Conservation (phyloP, 768 basidiomycete genomes). For the Mycena floridula region DNA sequence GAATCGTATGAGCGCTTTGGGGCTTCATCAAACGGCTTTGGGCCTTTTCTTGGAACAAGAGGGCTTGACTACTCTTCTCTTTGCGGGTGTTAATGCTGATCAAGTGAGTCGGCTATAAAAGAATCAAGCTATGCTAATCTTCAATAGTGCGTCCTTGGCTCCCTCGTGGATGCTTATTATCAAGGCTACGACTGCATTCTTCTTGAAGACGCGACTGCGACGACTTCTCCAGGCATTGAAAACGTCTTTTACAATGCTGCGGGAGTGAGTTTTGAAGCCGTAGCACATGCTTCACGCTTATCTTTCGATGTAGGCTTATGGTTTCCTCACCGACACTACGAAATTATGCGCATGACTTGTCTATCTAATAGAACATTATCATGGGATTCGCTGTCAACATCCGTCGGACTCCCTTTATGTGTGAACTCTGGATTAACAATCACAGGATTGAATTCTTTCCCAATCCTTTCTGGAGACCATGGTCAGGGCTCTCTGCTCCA, state of each 20-base stretch:
- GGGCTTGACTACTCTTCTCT: conserved; percentile 54
- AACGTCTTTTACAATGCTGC: conserved; percentile 53
- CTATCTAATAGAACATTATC: background rate
- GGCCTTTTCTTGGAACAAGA: conserved; percentile 59
- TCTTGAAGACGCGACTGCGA: conserved; percentile 54
- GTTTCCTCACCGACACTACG: conserved; percentile 39
- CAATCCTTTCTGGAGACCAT: background rate
- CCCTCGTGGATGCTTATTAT: conserved; percentile 57
- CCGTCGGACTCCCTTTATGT: too few relatives aligned
- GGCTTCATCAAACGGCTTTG: conserved; percentile 58
- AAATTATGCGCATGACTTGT: conserved; percentile 4
- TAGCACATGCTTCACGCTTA: background rate
- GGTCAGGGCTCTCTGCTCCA: conserved; percentile 45
- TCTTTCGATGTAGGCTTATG: conserved; percentile 34
- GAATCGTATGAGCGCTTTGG: conserved; percentile 66
- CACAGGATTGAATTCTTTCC: background rate
- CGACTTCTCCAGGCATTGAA: conserved; percentile 53
- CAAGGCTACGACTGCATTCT: conserved; percentile 60
- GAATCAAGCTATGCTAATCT: too few relatives aligned
- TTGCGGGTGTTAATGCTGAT: conserved; percentile 63
- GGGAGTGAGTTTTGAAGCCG: conserved; percentile 39
- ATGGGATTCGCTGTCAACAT: conserved; percentile 4
- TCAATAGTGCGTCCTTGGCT: conserved; percentile 55
- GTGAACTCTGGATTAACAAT: too few relatives aligned
- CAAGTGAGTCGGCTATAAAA: too few relatives aligned